Base-by-base conservation (phyloP, 2,329 filamentous ascomycete species). In the Diaporthe ampelina region DNA sequence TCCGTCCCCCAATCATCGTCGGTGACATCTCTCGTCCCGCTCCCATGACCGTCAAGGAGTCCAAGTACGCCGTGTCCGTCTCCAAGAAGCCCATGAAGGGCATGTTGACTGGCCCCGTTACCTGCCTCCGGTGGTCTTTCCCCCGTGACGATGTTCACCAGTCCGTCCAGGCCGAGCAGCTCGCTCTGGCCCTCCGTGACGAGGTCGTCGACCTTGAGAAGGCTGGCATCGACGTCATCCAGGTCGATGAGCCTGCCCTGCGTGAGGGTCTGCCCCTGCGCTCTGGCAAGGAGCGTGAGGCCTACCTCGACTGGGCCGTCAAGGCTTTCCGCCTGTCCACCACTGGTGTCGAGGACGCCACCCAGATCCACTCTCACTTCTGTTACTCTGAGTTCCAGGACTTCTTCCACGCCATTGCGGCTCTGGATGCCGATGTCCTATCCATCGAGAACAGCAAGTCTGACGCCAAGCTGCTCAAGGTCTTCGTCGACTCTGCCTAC, bases 381-480 rank as follows among this genome's bases (percentile, higher is more conserved):
- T 99, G 97, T 88, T 99, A 99, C 93, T 98, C 97, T 70, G 97
- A 99, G 91, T 99, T 99, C 94, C 97, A 99, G 89, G 97, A 99
- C 91, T 99, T 99, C 92, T 99, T 99, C 95, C 95, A 98, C 88
- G 97, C 97, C 88, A 99, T 99, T 81, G 95, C 97, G 78, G 96
- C 97, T 76, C 93, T 99, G 78, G 97, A 99, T 84, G 96, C 97
- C 77, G 97, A 99, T 87, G 97, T 99, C 77, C 93, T 99, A 82
- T 97, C 94, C 83, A 99, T 99, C 81, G 97, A 99, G 93, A 99
- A 99, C 94, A 97, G 94, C 94, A 99, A 99, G 94, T 97, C 94
- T 81, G 97, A 99, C 83, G 97, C 97, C 84, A 99, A 99, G 94
- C 93, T 99, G 80, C 94, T 99, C 84, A 94, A 96, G 88, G 97